A percentile compares a stretch with the other conserved stretches of the same genome.
Evolutionary conservation across 2,329 filamentous ascomycete genomes (phyloP).

Genomic region (Zopfia rhizophila): DNA sequence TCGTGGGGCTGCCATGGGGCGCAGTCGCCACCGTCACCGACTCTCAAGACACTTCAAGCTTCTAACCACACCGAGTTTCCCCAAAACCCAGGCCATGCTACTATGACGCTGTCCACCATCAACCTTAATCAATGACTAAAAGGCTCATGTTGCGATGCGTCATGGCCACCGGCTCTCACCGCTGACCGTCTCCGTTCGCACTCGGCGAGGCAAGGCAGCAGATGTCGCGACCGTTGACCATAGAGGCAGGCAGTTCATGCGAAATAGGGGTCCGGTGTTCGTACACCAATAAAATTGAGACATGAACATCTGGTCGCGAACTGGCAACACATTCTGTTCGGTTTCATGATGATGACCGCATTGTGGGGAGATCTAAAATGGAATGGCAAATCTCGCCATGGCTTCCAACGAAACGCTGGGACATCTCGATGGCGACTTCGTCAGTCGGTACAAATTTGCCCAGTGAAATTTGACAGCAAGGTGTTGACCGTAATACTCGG

Average conservation of each 20-base stretch:
- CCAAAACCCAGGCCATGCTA: conserved; percentile 10
- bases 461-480: conserved; percentile 21
- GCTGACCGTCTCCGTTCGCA: no score
- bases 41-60: conserved; percentile 18
- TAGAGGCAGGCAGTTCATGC: background rate
- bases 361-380: conserved; percentile 22
- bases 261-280: conserved; percentile 8
- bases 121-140: conserved; percentile 6
- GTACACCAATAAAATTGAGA: background rate
- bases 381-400: conserved; percentile 5
- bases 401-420: no score
- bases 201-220: conserved; percentile 15
- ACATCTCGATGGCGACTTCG: no score
- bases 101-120: conserved; percentile 6
- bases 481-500: conserved; percentile 37
- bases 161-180: conserved; percentile 31
- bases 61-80: conserved; percentile 42
- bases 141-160: conserved; percentile 19
- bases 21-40: conserved; percentile 11
- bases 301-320: conserved; percentile 3
- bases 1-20: conserved; percentile 1
- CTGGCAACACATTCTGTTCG: conserved; percentile 9
- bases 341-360: conserved; percentile 30
- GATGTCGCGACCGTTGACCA: conserved; percentile 2
- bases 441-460: conserved; percentile 15